These are phyloP conservation scores for Crepidotus sp. DNA, from an alignment of 1,284 basidiomycete species.

Conservation along the genomic window DNA sequence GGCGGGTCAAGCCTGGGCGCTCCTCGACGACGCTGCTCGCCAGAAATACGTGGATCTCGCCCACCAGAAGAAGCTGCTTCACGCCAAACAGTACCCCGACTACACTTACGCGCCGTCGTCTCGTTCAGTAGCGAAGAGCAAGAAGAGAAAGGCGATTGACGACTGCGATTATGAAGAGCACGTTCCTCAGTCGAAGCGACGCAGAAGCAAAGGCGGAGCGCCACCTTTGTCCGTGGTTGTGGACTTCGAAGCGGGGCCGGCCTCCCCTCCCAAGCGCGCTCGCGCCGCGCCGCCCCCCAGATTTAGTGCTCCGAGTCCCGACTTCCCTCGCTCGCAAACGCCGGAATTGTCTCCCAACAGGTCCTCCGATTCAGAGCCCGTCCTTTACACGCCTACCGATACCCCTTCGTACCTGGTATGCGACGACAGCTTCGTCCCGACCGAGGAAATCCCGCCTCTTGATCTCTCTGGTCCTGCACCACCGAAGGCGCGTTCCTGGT, in stretches of 20 bases:
- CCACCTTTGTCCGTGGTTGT: background rate
- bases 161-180: conserved; percentile 45
- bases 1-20: conserved; percentile 45
- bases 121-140: conserved; percentile 33
- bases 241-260: background rate
- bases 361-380: conserved; percentile 6
- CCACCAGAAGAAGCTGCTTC: conserved; percentile 47
- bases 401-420: background rate
- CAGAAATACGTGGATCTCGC: conserved; percentile 45
- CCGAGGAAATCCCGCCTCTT: conserved; percentile 32
- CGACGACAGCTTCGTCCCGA: conserved; percentile 28
- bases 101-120: conserved; percentile 46
- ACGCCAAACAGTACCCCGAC: conserved; percentile 45
- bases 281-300: conserved; percentile 24
- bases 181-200: conserved; percentile 3
- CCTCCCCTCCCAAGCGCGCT: background rate
- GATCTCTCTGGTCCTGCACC: conserved; percentile 21
- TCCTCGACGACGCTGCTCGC: conserved; percentile 33
- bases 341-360: conserved; percentile 14
- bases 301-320: conserved; percentile 14
- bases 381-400: conserved; percentile 3
- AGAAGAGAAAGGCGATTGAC: conserved; percentile 39
- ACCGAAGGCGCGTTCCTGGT: conserved; percentile 13
- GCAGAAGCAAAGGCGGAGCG: background rate
- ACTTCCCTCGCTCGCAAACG: background rate